Base-by-base conservation (phyloP, 176 grass and related monocot genomes). In the Oryza coarctata region DNA sequence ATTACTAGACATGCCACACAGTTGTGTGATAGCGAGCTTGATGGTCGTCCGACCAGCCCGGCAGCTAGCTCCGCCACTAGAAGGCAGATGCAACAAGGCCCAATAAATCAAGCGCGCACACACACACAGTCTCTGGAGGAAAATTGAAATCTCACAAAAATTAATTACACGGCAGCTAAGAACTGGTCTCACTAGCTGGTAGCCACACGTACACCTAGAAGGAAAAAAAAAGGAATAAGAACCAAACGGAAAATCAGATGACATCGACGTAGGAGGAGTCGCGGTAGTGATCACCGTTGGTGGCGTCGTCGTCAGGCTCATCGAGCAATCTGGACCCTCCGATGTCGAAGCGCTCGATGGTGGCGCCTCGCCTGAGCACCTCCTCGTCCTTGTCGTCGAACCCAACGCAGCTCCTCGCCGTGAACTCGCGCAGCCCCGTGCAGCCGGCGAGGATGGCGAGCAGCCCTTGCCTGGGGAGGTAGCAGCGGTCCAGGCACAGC, bases 401-500 rank as follows among this genome's bases (percentile, higher is more conserved):
- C 12, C 93, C 93, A 5, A 96, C 88, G 57, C 93, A 96, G 30
- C 80, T 8, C 63, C 60, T 90, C 50, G 84, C 93, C 74, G 58
- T 84, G 83, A 96, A 61, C 30, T 85, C 85, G 61, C 43, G 13
- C 34, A 96, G 75, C 2, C 12, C 66, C 55, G 4, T 13, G 86
- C 90, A 96, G 22, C 83, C 88, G 55, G 47, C 79, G 71, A 93
- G 52, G 23, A 93, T 79, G 28, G 70, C 50, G 23, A 90, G 58
- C 34, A 96, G 40, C 60, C 85, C 80, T 2, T 79, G 75, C 74
- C 38, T 84, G 62, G 83, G 90, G 30, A 96, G 29, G 83, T 88
- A 96, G 4, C 80, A 93, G 7, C 75, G 52, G 93, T 89, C 85
- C 14, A 96, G 88, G 80, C 71, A 84, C 6, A 96, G 78, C 0